phyloP scores from a whole-genome alignment of 2,329 filamentous ascomycete species.

The Rugonectria rugulosa region DNA sequence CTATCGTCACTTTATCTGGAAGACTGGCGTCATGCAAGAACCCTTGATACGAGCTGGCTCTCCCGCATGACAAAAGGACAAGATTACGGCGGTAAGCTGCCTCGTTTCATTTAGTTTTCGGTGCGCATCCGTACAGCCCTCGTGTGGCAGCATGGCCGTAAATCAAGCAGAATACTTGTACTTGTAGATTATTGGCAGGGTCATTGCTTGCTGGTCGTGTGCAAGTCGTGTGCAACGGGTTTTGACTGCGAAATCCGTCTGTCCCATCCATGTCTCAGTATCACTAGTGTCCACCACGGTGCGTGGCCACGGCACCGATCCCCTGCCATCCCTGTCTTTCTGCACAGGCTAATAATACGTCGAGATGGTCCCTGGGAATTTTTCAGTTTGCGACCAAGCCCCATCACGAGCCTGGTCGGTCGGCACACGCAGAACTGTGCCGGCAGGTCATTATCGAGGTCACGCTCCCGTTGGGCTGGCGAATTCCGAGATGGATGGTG shows the following conservation, averaged over 20 bases:
- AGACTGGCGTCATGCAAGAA: not conserved
- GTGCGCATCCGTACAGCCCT: not conserved
- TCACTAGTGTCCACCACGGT: slow-evolving; percentile 34
- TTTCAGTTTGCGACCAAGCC: slow-evolving; percentile 10
- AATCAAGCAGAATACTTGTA: no score
- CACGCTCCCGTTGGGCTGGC: slow-evolving; percentile 29
- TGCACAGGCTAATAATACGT: not conserved
- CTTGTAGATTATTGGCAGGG: slow-evolving; percentile 4
- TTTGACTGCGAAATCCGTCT: slow-evolving; percentile 21
- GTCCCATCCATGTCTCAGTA: slow-evolving; percentile 38
- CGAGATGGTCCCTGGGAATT: slow-evolving; percentile 16
- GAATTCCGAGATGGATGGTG: slow-evolving; percentile 13
- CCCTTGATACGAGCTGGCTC: no score
- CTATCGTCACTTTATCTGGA: not conserved
- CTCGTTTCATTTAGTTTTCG: no score
- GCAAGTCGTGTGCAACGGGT: slow-evolving; percentile 18
- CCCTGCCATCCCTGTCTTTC: slow-evolving; percentile 28
- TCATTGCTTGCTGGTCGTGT: slow-evolving; percentile 13
- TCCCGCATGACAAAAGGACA: no score
- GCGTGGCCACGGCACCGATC: slow-evolving; percentile 29
- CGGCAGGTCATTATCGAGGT: slow-evolving; percentile 26
- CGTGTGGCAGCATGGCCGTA: not conserved
- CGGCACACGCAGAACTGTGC: slow-evolving; percentile 22
- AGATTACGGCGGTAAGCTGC: not conserved
- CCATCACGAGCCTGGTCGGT: slow-evolving; percentile 34